phyloP scores from a whole-genome alignment of 768 basidiomycete species.

The Tylopilus sp. region DNA sequence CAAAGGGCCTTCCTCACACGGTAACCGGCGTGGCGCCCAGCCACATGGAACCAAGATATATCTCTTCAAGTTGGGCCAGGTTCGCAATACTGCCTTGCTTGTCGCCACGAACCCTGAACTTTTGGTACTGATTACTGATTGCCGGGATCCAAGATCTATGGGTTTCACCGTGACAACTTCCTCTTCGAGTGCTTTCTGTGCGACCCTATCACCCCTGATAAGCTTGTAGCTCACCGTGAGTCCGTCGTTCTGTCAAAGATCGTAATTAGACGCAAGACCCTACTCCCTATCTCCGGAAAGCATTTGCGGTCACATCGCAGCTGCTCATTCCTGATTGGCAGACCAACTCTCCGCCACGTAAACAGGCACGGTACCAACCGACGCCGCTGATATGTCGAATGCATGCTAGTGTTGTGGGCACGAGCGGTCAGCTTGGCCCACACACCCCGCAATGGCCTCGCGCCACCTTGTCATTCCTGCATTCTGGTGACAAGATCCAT shows the following conservation, averaged over 20 bases:
- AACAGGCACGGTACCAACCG: slow-evolving; percentile 4
- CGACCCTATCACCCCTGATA: slow-evolving; percentile 5
- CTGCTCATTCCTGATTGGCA: background rate
- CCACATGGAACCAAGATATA: background rate
- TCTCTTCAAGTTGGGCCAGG: background rate
- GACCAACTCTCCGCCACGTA: background rate
- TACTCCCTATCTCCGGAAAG: background rate
- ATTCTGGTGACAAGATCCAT: slow-evolving; percentile 6
- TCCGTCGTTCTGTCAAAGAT: background rate
- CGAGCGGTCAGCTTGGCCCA: background rate
- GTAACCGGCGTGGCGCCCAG: slow-evolving; percentile 11
- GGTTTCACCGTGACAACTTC: slow-evolving; percentile 5
- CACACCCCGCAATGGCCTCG: slow-evolving; percentile 5
- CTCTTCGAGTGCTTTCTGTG: slow-evolving; percentile 1
- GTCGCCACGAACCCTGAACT: slow-evolving; percentile 12
- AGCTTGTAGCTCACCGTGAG: background rate
- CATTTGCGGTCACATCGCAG: background rate
- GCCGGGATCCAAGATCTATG: background rate
- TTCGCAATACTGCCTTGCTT: background rate
- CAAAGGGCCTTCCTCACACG: background rate
- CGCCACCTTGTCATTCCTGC: slow-evolving; percentile 19
- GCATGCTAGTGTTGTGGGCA: background rate
- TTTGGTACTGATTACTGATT: background rate
- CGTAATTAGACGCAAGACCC: background rate
- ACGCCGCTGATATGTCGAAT: background rate